Percentiles rank a stretch among this genome's conserved stretches.
These are phyloP conservation scores for Forsythia viridissima DNA, from an alignment of 257 asterid species.

Conservation along the genomic window DNA sequence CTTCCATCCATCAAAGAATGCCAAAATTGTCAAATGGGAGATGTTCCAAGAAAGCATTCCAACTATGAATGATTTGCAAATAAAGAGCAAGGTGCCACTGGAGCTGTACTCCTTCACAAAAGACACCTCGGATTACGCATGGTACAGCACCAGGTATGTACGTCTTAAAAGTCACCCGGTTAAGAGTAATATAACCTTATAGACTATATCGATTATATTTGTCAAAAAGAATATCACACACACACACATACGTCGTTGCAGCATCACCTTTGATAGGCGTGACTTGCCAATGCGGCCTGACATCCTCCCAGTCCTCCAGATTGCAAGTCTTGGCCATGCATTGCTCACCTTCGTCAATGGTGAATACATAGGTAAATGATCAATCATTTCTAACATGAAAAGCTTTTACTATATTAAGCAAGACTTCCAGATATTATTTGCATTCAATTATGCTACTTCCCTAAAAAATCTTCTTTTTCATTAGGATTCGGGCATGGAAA, in stretches of 20 bases:
- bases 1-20: slow-evolving; percentile 40
- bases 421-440: too few species aligned
- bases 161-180: not conserved
- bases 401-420: too few species aligned
- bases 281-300: slow-evolving; percentile 86
- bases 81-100: slow-evolving; percentile 46
- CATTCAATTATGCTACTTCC: too few species aligned
- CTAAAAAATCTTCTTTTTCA: too few species aligned
- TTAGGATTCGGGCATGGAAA: slow-evolving; percentile 79
- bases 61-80: slow-evolving; percentile 26
- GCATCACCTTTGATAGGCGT: slow-evolving; percentile 46
- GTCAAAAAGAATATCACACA: too few species aligned
- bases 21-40: slow-evolving; percentile 60
- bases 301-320: slow-evolving; percentile 62
- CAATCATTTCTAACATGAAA: too few species aligned
- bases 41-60: slow-evolving; percentile 65
- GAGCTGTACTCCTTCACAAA: slow-evolving; percentile 62
- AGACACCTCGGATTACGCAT: slow-evolving; percentile 84
- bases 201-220: too few species aligned
- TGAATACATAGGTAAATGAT: slow-evolving; percentile 47
- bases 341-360: slow-evolving; percentile 73
- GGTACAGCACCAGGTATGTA: slow-evolving; percentile 79
- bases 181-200: too few species aligned
- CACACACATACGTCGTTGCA: slow-evolving; percentile 9
- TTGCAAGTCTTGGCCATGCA: slow-evolving; percentile 90